Conservation (phyloP, 2,329 filamentous ascomycete genomes). For the Aureobasidium mangrovei region DNA sequence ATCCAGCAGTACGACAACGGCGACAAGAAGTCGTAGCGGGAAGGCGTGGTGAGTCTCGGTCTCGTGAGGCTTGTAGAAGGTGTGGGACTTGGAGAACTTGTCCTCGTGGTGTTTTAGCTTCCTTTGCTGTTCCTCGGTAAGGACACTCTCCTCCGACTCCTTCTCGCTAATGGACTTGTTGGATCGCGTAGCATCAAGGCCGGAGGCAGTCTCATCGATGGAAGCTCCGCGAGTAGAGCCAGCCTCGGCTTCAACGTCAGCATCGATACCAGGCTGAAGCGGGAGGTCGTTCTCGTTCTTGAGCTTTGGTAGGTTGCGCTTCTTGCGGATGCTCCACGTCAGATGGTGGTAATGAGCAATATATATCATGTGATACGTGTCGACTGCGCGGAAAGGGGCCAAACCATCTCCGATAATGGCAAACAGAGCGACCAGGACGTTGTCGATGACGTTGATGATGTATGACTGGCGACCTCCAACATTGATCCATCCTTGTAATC, state of each 20-base stretch:
- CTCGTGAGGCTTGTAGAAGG: conserved; percentile 84
- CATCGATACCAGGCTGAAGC: conserved; percentile 15
- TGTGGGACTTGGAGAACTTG: conserved; percentile 74
- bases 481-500: conserved; percentile 59
- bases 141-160: conserved; percentile 48
- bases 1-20: conserved; percentile 71
- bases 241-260: conserved; percentile 20
- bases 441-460: conserved; percentile 47
- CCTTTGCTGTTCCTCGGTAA: conserved; percentile 57
- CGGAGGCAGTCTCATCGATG: neutral
- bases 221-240: neutral
- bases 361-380: conserved; percentile 82
- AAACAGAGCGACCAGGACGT: conserved; percentile 53
- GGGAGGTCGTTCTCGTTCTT: conserved; percentile 63
- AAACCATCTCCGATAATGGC: conserved; percentile 54
- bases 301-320: conserved; percentile 52
- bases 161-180: conserved; percentile 39
- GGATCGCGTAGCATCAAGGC: neutral
- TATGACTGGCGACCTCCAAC: conserved; percentile 63
- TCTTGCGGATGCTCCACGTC: conserved; percentile 56
- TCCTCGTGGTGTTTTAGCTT: conserved; percentile 66
- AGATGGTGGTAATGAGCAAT: conserved; percentile 63
- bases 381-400: conserved; percentile 63
- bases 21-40: conserved; percentile 62
- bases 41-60: conserved; percentile 75